Evolutionary conservation across 1,284 basidiomycete genomes (phyloP).

Genomic region (Sporisorium scitamineum): DNA sequence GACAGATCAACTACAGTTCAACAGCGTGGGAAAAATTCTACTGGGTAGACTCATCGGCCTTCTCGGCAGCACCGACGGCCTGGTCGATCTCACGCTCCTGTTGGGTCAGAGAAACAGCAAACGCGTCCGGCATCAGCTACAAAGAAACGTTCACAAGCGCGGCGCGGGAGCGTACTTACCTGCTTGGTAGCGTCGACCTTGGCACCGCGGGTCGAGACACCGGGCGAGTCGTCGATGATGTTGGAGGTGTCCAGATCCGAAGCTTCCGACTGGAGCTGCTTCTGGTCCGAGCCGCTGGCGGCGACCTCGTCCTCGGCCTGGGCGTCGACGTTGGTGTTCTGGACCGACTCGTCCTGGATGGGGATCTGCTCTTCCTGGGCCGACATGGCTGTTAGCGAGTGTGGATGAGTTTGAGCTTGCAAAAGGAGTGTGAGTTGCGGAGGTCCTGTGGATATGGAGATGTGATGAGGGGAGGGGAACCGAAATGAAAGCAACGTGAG

Average conservation of each 20-base stretch:
- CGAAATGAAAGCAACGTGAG: not conserved
- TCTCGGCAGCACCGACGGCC: conserved; percentile 44
- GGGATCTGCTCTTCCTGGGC: conserved; percentile 46
- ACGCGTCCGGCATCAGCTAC: not conserved
- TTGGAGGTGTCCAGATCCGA: conserved; percentile 48
- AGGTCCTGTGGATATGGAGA: not conserved
- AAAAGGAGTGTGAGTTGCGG: conserved; percentile 17
- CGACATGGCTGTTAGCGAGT: conserved; percentile 25
- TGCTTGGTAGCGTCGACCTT: conserved; percentile 54
- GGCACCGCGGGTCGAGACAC: conserved; percentile 47
- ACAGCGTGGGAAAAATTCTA: not conserved
- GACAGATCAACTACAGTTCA: not conserved
- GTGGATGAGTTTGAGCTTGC: conserved; percentile 5
- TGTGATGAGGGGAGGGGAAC: not conserved
- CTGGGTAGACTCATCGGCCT: conserved; percentile 25
- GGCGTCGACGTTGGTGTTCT: conserved; percentile 51
- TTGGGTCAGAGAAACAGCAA: not conserved
- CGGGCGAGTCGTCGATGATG: conserved; percentile 56
- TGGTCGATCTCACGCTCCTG: conserved; percentile 53
- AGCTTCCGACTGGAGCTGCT: conserved; percentile 42
- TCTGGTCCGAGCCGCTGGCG: conserved; percentile 31
- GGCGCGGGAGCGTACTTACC: conserved; percentile 20
- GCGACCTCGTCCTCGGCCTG: conserved; percentile 46
- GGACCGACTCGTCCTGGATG: conserved; percentile 46
- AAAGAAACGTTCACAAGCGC: no score